Conservation (phyloP, 140 eudicot genomes). For the Flaveria floridana region DNA sequence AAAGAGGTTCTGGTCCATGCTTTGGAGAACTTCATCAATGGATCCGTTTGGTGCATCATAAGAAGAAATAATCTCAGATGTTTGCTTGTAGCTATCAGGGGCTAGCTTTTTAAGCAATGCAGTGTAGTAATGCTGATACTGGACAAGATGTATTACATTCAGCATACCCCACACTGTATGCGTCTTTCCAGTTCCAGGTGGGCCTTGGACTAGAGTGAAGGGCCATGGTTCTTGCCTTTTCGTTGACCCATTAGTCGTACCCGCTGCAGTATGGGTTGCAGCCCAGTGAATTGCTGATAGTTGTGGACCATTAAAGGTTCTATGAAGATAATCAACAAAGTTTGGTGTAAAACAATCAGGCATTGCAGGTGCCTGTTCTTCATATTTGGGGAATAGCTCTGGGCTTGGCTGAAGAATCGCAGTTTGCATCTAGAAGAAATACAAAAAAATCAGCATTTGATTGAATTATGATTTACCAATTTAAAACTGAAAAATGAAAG, state of each 20-base stretch:
- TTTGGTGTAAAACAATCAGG: conserved; percentile 92
- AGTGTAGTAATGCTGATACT: conserved; percentile 89
- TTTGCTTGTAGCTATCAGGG: conserved; percentile 92
- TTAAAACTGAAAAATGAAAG: neutral
- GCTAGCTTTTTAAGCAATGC: conserved; percentile 91
- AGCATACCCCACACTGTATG: conserved; percentile 99
- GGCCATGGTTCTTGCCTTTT: conserved; percentile 98
- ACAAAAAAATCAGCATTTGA: neutral
- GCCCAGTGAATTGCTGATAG: conserved; percentile 97
- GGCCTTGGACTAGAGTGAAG: conserved; percentile 92
- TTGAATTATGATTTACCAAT: neutral
- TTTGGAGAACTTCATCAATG: conserved; percentile 89
- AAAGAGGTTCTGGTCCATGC: conserved; percentile 90
- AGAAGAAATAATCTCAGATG: conserved; percentile 49
- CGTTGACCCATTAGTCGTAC: conserved; percentile 61
- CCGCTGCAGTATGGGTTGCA: conserved; percentile 96
- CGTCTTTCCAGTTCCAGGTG: conserved; percentile 98
- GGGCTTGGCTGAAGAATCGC: conserved; percentile 95
- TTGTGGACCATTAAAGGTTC: conserved; percentile 82
- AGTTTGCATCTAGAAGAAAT: conserved; percentile 75
- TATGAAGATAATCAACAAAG: conserved; percentile 69
- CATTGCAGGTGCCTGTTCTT: conserved; percentile 88
- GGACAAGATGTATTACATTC: conserved; percentile 91
- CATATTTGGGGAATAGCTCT: conserved; percentile 83
- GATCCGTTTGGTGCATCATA: conserved; percentile 70